Evolutionary conservation across 2,329 filamentous ascomycete genomes (phyloP), one percentile per base, ranked within the genome.

Genomic region (Epichloe hybrida): DNA sequence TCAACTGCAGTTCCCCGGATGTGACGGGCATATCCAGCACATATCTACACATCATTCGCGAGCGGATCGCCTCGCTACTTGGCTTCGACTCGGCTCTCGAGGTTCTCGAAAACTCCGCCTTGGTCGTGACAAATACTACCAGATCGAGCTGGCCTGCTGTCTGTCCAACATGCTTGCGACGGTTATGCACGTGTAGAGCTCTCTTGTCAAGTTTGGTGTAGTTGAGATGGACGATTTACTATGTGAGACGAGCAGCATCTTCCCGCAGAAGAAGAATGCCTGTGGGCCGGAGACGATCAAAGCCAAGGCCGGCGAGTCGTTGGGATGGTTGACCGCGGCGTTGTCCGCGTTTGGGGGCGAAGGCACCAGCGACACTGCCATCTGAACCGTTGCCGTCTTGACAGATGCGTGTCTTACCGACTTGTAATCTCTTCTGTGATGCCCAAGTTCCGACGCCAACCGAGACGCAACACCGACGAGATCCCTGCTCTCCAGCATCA

Each of bases 251-350:
- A 54, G 52, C 41, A 52, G 52, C 45, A 48, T 54, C 42, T 51
- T 54, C 31, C 54, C 54, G 2, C 54, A 54, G 27, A 55, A 55
- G 50, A 50, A 52, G 31, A 55, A 55, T 37, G 50, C 50, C 3
- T 50, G 46, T 31, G 50, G 46, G 12, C 48, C 53, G 13, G 54
- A 55, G 40, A 50, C 48, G 7, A 53, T 55, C 35, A 52, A 52
- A 31, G 48, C n/a, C 6, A 52, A 51, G 34, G 49, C 51, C n/a
- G 53, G 46, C n/a, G 49, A 53, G n/a, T 27, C 53, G 2, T 44
- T 49, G 35, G 51, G 53, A 4, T 54, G 53, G 53, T 27, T 49
- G 35, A 50, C 43, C 11, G 43, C 41, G 5, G 46, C 46, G 2
- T 46, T 53, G 17, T n/a, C 49, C 13, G 13, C 37, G 13, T 46